phyloP scores from a whole-genome alignment of 2,329 filamentous ascomycete genomes.

The Cladophialophora yegresii region DNA sequence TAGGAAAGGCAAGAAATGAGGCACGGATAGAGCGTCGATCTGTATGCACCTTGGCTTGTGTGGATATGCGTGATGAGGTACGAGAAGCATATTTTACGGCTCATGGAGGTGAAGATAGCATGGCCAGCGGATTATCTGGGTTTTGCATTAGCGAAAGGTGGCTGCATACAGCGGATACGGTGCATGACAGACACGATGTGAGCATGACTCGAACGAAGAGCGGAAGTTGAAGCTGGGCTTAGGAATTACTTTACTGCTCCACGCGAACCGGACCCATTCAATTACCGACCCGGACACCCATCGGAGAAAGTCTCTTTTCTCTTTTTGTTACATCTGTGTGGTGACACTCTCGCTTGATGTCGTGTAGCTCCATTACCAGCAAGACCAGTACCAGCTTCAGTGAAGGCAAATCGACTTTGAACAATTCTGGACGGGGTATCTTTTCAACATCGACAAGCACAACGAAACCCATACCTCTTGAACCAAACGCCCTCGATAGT shows the following conservation, averaged over 20 bases:
- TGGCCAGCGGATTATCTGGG: not conserved
- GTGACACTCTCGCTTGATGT: no score
- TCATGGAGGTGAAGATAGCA: not conserved
- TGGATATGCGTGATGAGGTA: not conserved
- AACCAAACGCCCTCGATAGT: not conserved
- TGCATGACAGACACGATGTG: not conserved
- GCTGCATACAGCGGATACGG: not conserved
- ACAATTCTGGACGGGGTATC: not conserved
- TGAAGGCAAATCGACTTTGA: not conserved
- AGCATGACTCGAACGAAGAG: not conserved
- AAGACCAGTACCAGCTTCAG: not conserved
- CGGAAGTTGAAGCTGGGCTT: not conserved
- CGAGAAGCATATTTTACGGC: not conserved
- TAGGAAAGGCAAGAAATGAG: slow-evolving; percentile 37
- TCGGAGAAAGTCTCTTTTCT: not conserved
- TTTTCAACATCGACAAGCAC: not conserved
- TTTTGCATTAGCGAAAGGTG: slow-evolving; percentile 14
- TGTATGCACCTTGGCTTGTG: slow-evolving; percentile 1
- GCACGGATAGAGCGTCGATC: not conserved
- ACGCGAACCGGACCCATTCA: not conserved
- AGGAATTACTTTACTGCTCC: slow-evolving; percentile 1
- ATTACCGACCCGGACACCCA: not conserved
- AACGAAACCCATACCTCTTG: not conserved
- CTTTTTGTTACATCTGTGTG: not conserved
- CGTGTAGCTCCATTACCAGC: not conserved